Base-by-base conservation (phyloP, 306 rosid genomes). In the barrel medic (Medicago truncatula) region DNA sequence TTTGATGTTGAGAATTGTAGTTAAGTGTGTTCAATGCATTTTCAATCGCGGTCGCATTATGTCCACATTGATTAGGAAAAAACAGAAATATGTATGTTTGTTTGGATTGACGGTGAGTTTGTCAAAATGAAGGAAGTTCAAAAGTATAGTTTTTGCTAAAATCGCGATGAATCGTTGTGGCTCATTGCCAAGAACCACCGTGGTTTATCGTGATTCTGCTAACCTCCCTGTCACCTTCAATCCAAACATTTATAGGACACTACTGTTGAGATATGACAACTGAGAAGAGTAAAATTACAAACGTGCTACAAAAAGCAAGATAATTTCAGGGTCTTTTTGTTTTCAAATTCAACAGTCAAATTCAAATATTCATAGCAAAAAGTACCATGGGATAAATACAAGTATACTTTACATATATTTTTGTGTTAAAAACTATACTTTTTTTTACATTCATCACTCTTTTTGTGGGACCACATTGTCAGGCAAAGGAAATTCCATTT, bases 401-500 rank as follows among this genome's bases (percentile, higher is more conserved):
- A 61, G 21, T 20, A 20, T 67, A 40, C 63, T 70, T 54, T 67
- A 59, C 41, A 46, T 74, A 20, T 75, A 46, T 68, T 54, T 71
- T 68, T 77, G 18, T 59, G 38, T 36, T 15, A 41, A 16, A 72
- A 40, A 43, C 68, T 67, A 74, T 71, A 61, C 73, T 39, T 73
- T 8, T 9, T 40, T 9, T n/a, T 17, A 71, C 34, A 74, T 61
- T 57, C 69, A 28, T 43, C 49, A 70, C 54, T 67, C 71, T 72
- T 69, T 47, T 57, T 7, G 39, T 56, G 76, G 79, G 78, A 70
- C 85, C 80, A 82, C 80, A 64, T 74, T 20, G 63, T 79, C 18
- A 18, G 74, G 7, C 58, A 83, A 67, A 82, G 84, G 80, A 85
- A 75, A 76, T 83, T 79, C 83, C 57, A 81, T 86, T 87, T 83